phyloP scores from a whole-genome alignment of 2,329 filamentous ascomycete species.

The Orbilia blumenaviensis region DNA sequence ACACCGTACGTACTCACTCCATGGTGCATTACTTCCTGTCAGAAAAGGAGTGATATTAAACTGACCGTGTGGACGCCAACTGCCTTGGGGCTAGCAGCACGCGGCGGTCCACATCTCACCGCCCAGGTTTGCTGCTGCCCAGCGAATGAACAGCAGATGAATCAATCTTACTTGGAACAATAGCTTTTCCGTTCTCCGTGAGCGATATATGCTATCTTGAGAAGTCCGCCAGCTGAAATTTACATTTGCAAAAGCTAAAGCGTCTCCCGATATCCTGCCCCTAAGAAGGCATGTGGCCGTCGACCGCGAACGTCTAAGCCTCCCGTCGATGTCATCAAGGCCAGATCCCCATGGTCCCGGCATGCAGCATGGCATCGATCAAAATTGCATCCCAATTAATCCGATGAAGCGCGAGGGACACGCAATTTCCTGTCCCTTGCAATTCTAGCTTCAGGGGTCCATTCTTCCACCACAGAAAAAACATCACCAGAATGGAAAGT shows the following conservation, averaged over 20 bases:
- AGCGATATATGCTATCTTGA: slow-evolving; percentile 13
- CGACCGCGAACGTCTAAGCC: slow-evolving; percentile 22
- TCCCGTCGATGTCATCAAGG: slow-evolving; percentile 11
- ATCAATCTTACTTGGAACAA: neutral
- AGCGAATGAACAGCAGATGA: neutral
- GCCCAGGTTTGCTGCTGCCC: neutral
- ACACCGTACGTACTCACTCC: too few relatives aligned
- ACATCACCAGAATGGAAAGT: slow-evolving; percentile 4
- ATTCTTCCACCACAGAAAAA: slow-evolving; percentile 34
- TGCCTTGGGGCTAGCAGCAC: slow-evolving; percentile 3
- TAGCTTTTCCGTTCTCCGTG: neutral
- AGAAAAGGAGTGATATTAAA: slow-evolving; percentile 19
- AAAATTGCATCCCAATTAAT: slow-evolving; percentile 24
- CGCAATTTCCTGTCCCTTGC: slow-evolving; percentile 21
- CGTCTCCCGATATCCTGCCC: too few relatives aligned
- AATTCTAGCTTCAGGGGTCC: slow-evolving; percentile 26
- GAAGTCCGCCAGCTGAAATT: neutral
- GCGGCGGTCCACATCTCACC: neutral
- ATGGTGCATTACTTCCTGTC: neutral
- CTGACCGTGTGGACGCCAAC: neutral
- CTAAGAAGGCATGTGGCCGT: slow-evolving; percentile 5
- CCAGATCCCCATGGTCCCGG: neutral
- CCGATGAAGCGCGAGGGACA: slow-evolving; percentile 17
- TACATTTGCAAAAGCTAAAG: neutral
- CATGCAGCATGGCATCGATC: too few relatives aligned